Conservation (phyloP, 805 yeast species). For the Kazachstania taianensis region DNA sequence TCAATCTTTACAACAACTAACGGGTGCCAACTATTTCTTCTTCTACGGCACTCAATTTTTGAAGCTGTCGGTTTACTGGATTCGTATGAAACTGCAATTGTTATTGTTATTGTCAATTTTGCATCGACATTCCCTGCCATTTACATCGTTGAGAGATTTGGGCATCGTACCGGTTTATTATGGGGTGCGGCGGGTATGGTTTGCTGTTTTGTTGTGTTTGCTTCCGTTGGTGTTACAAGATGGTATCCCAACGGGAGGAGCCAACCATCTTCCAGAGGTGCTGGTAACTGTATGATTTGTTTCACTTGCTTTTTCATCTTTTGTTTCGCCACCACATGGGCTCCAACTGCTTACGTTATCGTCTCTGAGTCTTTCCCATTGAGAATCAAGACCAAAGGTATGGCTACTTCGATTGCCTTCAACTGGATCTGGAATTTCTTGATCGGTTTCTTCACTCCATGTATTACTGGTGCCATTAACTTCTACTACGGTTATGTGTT, state of each 20-base stretch:
- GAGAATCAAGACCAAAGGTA: slow-evolving; percentile 50
- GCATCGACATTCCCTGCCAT: slow-evolving; percentile 48
- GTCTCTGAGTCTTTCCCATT: slow-evolving; percentile 63
- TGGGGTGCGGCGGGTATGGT: slow-evolving; percentile 43
- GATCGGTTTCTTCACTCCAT: slow-evolving; percentile 60
- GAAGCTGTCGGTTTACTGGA: slow-evolving; percentile 51
- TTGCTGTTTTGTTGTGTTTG: slow-evolving; percentile 38
- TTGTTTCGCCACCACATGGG: slow-evolving; percentile 69
- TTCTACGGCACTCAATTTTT: slow-evolving; percentile 59
- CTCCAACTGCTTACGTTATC: slow-evolving; percentile 55
- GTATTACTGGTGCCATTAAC: slow-evolving; percentile 50
- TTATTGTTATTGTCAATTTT: slow-evolving; percentile 50
- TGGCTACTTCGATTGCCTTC: slow-evolving; percentile 47
- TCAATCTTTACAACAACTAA: slow-evolving; percentile 57
- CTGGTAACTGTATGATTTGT: slow-evolving; percentile 64
- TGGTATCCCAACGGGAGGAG: slow-evolving; percentile 27
- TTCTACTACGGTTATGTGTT: slow-evolving; percentile 59
- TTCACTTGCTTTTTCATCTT: slow-evolving; percentile 59
- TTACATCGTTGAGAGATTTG: slow-evolving; percentile 44
- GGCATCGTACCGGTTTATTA: slow-evolving; percentile 41
- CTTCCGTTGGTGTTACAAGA: slow-evolving; percentile 50
- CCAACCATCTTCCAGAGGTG: slow-evolving; percentile 40
- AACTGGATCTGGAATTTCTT: slow-evolving; percentile 59
- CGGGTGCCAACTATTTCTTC: slow-evolving; percentile 56
- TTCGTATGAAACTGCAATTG: slow-evolving; percentile 49